Percentiles rank a stretch among this genome's conserved stretches.
phyloP scores from a whole-genome alignment of 2,329 filamentous ascomycete species.

The Sporothrix protearum region DNA sequence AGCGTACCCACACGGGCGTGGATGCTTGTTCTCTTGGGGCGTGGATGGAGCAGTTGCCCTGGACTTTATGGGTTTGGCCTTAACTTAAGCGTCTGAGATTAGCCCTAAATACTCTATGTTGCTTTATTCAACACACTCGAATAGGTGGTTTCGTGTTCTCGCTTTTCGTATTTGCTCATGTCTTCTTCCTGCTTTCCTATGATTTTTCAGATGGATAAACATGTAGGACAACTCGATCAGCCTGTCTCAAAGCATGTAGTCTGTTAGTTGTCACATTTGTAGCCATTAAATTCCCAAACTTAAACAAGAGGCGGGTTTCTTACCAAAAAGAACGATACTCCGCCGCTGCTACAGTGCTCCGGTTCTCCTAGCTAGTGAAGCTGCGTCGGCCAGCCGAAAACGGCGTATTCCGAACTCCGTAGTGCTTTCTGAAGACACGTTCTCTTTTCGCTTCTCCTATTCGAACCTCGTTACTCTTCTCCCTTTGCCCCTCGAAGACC shows the following conservation, averaged over 20 bases:
- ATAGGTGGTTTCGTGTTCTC: background rate
- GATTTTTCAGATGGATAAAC: background rate
- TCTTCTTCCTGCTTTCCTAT: background rate
- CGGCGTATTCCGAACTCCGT: background rate
- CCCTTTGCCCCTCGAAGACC: background rate
- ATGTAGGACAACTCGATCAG: background rate
- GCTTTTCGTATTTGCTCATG: background rate
- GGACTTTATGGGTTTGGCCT: too few relatives aligned
- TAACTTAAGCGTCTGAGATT: background rate
- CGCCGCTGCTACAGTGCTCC: background rate
- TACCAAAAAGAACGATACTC: background rate
- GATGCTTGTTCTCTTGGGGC: too few relatives aligned
- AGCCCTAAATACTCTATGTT: background rate
- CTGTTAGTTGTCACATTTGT: background rate
- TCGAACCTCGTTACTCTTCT: background rate
- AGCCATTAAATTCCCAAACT: background rate
- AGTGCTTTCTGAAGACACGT: too few relatives aligned
- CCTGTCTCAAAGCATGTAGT: background rate
- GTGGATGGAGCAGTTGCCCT: too few relatives aligned
- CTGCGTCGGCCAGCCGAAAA: background rate
- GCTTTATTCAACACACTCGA: background rate
- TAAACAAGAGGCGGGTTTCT: background rate
- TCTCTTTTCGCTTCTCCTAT: background rate
- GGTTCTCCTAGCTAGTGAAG: background rate
- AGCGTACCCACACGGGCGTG: too few relatives aligned